phyloP scores from a whole-genome alignment of 2,329 filamentous ascomycete genomes.

The Fusarium armeniacum region DNA sequence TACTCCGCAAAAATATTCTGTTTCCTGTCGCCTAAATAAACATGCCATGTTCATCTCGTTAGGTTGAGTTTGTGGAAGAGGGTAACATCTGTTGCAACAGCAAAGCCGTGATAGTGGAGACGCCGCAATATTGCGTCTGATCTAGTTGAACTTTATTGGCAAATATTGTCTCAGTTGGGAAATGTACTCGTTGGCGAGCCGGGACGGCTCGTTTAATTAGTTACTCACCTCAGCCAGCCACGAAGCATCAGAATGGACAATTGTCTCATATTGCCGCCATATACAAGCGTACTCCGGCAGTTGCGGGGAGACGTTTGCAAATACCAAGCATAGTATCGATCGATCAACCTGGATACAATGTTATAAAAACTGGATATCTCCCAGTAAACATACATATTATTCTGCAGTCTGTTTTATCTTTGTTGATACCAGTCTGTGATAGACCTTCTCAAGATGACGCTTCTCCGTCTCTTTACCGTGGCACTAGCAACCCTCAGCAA shows the following conservation, averaged over 20 bases:
- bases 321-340: background rate
- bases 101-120: background rate
- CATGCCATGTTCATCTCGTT: background rate
- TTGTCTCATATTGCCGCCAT: background rate
- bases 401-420: too few relatives aligned
- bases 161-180: background rate
- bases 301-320: background rate
- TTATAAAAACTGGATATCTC: background rate
- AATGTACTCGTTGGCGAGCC: background rate
- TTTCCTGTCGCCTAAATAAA: background rate
- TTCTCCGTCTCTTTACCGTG: background rate
- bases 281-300: background rate
- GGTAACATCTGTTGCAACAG: background rate
- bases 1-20: background rate
- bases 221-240: background rate
- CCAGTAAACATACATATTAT: background rate
- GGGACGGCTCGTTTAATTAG: background rate
- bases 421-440: rapidly evolving
- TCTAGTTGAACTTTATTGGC: background rate
- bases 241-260: background rate
- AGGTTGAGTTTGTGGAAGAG: background rate
- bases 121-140: background rate
- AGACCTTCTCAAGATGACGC: background rate
- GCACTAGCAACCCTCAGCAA: background rate
- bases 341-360: rapidly evolving